Evolutionary conservation across 2,329 filamentous ascomycete species (phyloP), one percentile per base, ranked within the genome.

Genomic region (Eurotiales sp.): DNA sequence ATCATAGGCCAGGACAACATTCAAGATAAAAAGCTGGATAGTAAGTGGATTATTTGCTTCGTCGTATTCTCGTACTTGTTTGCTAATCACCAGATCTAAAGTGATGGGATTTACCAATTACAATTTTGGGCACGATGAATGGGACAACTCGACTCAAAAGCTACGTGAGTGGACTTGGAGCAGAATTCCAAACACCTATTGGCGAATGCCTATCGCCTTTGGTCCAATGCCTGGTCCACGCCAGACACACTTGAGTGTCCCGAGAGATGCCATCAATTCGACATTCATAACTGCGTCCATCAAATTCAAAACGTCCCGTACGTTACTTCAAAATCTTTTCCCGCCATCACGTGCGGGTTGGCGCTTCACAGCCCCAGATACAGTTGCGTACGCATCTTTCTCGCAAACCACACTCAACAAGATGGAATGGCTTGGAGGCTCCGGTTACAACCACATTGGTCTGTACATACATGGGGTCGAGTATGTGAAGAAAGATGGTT

Each of bases 401-500:
- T 70, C 67, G 0, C 64, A 67, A 17, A 79, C 63, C 0, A 72
- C 70, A 1, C 62, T 81, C 2, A 63, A 69, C 32, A 75, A 77
- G 0, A 77, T 86, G 72, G 71, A 77, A 25, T 86, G 82, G 82
- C 74, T 86, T 0, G 81, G 79, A 3, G 82, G 82, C 2, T 65
- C 68, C 0, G 81, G 82, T 1, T 86, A 86, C 61, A 75, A 69
- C 15, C 75, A 78, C 56, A 67, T 82, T 12, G 82, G 81, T 0
- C 71, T 86, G 0, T 85, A 82, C 59, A 76, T 86, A 14, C 83
- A 86, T 54, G 82, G 80, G 0, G 77, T 85, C 1, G 65, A 82
- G 54, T 84, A 83, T 56, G 72, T 65, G 1, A 78, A 76, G 56
- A 67, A 72, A 2, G 62, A 78, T 49, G 79, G 80, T 1, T 66